A percentile compares a stretch with the other conserved stretches of the same genome.
Conservation (phyloP, 805 yeast genomes). For the Nakazawaea populi region DNA sequence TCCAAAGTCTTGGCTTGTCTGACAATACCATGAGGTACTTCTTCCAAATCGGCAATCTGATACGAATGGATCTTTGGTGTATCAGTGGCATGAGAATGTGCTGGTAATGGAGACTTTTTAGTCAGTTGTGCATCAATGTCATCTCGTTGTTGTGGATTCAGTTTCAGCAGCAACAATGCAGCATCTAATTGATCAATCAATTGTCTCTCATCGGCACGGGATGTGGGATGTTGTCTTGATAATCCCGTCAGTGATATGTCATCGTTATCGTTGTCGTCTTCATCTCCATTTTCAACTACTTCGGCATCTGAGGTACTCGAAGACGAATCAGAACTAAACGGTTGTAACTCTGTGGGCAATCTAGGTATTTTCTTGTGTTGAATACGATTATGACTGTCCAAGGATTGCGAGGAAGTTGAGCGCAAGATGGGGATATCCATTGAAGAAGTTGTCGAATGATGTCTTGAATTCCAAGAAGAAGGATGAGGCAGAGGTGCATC, state of each 20-base stretch:
- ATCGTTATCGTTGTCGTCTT: not conserved
- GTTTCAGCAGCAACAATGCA: not conserved
- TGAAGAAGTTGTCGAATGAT: not conserved
- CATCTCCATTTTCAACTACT: slow-evolving; percentile 5
- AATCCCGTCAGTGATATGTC: not conserved
- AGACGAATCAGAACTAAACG: slow-evolving; percentile 32
- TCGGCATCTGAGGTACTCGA: slow-evolving; percentile 27
- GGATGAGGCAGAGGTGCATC: slow-evolving; percentile 70
- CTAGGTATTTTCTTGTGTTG: slow-evolving; percentile 36
- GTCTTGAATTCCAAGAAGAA: slow-evolving; percentile 12
- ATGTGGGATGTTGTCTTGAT: too few species aligned
- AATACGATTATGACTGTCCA: not conserved
- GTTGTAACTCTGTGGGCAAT: slow-evolving; percentile 53
- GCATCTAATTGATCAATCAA: not conserved
- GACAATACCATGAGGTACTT: slow-evolving; percentile 90
- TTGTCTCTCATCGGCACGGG: not conserved
- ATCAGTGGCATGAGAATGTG: slow-evolving; percentile 11
- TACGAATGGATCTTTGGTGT: slow-evolving; percentile 40
- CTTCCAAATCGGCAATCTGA: slow-evolving; percentile 91
- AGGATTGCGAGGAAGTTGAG: not conserved
- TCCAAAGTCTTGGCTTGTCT: slow-evolving; percentile 75
- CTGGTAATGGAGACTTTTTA: not conserved
- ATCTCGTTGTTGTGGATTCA: slow-evolving; percentile 6
- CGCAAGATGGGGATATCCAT: not conserved
- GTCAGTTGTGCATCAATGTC: not conserved